Conservation (phyloP, 805 yeast genomes). For the Pichia insulana region DNA sequence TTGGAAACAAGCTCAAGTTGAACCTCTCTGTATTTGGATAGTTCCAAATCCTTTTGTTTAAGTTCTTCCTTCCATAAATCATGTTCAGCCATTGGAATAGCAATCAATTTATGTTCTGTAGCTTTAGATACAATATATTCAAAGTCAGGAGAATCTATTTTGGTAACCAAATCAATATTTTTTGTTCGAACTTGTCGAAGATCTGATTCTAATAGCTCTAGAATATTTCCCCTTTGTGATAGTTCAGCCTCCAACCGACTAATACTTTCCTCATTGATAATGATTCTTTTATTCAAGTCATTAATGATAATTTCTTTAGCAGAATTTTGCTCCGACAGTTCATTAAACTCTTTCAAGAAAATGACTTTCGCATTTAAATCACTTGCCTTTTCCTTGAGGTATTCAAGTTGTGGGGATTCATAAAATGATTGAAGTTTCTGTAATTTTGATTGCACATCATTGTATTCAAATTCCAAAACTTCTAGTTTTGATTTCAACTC, state of each 20-base stretch:
- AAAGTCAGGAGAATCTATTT: slow-evolving; percentile 26
- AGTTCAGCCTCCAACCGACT: not conserved
- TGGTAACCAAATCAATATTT: not conserved
- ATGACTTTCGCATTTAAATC: slow-evolving; percentile 7
- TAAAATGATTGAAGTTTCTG: slow-evolving; percentile 6
- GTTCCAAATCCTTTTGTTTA: not conserved
- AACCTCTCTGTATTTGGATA: not conserved
- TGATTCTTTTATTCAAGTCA: not conserved
- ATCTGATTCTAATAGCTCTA: not conserved
- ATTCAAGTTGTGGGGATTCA: slow-evolving; percentile 12
- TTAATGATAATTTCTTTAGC: not conserved
- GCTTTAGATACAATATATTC: slow-evolving; percentile 26
- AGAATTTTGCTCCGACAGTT: slow-evolving; percentile 10
- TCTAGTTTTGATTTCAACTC: slow-evolving; percentile 4
- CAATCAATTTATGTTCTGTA: slow-evolving; percentile 18
- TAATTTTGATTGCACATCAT: slow-evolving; percentile 6
- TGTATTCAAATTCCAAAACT: not conserved
- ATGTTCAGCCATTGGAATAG: slow-evolving; percentile 21
- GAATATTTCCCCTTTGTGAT: not conserved
- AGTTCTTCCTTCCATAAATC: slow-evolving; percentile 8
- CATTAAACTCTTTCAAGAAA: slow-evolving; percentile 20
- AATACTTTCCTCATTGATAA: not conserved
- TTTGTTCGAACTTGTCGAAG: slow-evolving; percentile 1
- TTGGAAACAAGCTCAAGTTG: slow-evolving; percentile 1
- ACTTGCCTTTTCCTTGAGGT: slow-evolving; percentile 4